Evolutionary conservation across 2,329 filamentous ascomycete species (phyloP), one percentile per base, ranked within the genome.

Genomic region (Epichloe coenophiala): DNA sequence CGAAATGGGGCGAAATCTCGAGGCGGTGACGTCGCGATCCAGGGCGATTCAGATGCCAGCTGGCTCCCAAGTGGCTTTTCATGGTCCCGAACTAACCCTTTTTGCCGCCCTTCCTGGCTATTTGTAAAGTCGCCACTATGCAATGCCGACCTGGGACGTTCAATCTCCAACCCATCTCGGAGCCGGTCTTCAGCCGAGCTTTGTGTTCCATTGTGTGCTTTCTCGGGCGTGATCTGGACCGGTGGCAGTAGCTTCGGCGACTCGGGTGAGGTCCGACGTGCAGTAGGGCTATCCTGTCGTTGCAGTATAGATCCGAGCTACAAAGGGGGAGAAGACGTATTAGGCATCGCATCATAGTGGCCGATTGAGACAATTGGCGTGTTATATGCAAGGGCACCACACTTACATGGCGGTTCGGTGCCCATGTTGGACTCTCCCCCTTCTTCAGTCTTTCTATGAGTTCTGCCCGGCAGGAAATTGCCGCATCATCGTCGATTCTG

Each of bases 401-500:
- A 66, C 71, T 49, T 68, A 80, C 83, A 72, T 78, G 75, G 59
- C 76, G 75, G 62, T 75, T 80, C 31, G 81, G 77, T 39, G 83
- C 72, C 87, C 87, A 93, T 4, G 80, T 79, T 38, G 86, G 83
- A 60, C 80, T 85, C 66, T 89, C 82, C 35, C 35, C 81, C 64
- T 78, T 80, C 70, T 96, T 96, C 57, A 96, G 75, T 56, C 83
- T 78, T 66, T 89, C 80, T 51, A 97, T 96, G 59, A 95, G 71
- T 65, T 90, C 84, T 51, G 81, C 80, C 56, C 90, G 78, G 63
- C 88, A 81, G 17, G 73, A 74, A 37, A 71, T 72, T 12, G 68
- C 59, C 27, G 52, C 53, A 15, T 60, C 61, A 46, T 59, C 58
- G 23, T 62, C 58, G 35, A 27, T 51, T 15, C 53, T 55, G 6